Base-by-base conservation (phyloP, 2,329 filamentous ascomycete genomes). In the Xylariaceae sp. region DNA sequence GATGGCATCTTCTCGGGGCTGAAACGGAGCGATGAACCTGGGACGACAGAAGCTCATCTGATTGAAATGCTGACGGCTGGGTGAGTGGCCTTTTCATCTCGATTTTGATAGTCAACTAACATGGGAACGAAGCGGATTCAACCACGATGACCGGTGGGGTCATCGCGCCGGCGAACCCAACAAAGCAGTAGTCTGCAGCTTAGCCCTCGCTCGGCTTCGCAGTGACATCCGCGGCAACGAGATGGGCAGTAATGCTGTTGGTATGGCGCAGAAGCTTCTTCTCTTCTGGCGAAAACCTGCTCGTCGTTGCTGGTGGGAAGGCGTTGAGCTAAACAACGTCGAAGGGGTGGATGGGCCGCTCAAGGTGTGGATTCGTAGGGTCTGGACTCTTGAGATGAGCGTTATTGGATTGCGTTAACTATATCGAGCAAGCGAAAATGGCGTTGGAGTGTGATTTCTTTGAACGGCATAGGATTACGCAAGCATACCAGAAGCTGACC, bases 11-110 rank as follows among this genome's bases (percentile, higher is more conserved):
- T 99, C 73, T 96, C 93, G 3, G 95, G 95, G 0, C 79, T 99
- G 43, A 90, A 95, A 75, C 92, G 94, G 73, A 98, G 94, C 69
- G 93, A 99, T 67, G 95, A 99, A 76, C 88, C 91, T 16, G 95
- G 95, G 17, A 97, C 94, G 16, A 99, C 95, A 0, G 95, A 99
- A 76, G 95, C 96, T 66, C 95, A 99, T 79, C 82, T 99, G 34
- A 99, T 99, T 69, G 95, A 99, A 79, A 99, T 99, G 95, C 78
- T 99, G 76, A 99, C 95, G 52, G 95, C 95, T 71, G 95, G 94
- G 94, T 98, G 82, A 77, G 89, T 79, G 8, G 14, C 44, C 8
- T 36, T 39, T 52, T 21, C 33, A 26, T 46, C 23, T 19, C 3
- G 17, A 33, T n/a, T 36, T 39, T 46, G 12, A 29, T 41, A 6